Conservation (phyloP, 2,329 filamentous ascomycete genomes). For the Grosmannia clavigera region DNA sequence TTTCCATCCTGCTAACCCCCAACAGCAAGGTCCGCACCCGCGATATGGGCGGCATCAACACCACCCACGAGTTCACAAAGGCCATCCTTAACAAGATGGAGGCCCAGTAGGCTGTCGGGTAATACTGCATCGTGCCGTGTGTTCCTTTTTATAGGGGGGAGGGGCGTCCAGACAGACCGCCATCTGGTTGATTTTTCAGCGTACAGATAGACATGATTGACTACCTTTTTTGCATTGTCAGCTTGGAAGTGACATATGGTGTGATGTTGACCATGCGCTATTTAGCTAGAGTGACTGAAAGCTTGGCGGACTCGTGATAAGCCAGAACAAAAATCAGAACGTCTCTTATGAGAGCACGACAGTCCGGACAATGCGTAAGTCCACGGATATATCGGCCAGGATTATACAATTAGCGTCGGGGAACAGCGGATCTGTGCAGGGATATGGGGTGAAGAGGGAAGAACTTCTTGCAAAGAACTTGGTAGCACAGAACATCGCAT, state of each 20-base stretch:
- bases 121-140: background rate
- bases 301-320: background rate
- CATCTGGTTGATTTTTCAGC: slow-evolving; percentile 1
- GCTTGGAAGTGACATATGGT: too few relatives aligned
- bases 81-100: slow-evolving; percentile 96
- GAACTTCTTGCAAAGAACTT: too few relatives aligned
- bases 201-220: slow-evolving; percentile 3
- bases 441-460: too few relatives aligned
- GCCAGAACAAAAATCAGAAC: too few relatives aligned
- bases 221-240: background rate
- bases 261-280: background rate
- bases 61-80: slow-evolving; percentile 89
- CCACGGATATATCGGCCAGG: too few relatives aligned
- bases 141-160: background rate
- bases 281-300: background rate
- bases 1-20: slow-evolving; percentile 24
- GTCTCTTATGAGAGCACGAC: too few relatives aligned
- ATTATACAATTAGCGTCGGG: too few relatives aligned
- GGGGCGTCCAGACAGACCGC: background rate
- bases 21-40: slow-evolving; percentile 72
- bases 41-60: slow-evolving; percentile 87
- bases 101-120: slow-evolving; percentile 13
- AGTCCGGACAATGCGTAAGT: too few relatives aligned
- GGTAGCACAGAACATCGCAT: too few relatives aligned
- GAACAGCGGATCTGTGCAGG: too few relatives aligned